A percentile compares a stretch with the other conserved stretches of the same genome.
These are phyloP conservation scores for Pythium phragmitis DNA, from an alignment of 352 stramenopile species.

Conservation along the genomic window DNA sequence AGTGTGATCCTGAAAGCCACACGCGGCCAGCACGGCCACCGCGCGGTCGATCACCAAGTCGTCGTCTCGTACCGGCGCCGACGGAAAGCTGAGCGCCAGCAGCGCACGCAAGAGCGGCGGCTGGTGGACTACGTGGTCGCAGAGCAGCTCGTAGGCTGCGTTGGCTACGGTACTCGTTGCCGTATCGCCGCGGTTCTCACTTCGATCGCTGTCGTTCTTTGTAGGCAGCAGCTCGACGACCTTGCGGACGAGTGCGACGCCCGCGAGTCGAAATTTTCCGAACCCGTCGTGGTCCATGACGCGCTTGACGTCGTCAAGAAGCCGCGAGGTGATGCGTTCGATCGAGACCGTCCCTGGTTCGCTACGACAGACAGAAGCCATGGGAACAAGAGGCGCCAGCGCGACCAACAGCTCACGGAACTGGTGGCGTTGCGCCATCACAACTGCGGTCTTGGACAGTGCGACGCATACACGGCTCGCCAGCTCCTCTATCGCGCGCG, in stretches of 20 bases:
- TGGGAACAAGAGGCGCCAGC: neutral
- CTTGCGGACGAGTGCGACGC: slow-evolving; percentile 38
- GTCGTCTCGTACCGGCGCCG: slow-evolving; percentile 23
- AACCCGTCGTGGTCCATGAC: slow-evolving; percentile 19
- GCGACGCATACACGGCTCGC: slow-evolving; percentile 15
- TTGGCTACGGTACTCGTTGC: slow-evolving; percentile 19
- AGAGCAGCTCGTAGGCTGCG: slow-evolving; percentile 46
- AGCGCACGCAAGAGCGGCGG: slow-evolving; percentile 50
- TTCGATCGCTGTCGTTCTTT: neutral
- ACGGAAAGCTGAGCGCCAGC: slow-evolving; percentile 26
- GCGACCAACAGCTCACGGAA: neutral
- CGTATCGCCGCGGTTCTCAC: too few relatives aligned
- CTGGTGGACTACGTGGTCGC: slow-evolving; percentile 69
- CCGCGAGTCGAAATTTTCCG: slow-evolving; percentile 42
- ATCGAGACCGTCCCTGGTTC: neutral
- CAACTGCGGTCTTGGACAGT: slow-evolving; percentile 2
- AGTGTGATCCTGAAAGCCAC: slow-evolving; percentile 26
- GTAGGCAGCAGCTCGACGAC: slow-evolving; percentile 30
- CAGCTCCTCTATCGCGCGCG: slow-evolving; percentile 12
- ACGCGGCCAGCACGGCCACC: slow-evolving; percentile 33
- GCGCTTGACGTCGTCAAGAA: slow-evolving; percentile 14
- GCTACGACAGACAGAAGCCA: neutral
- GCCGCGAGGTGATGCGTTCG: neutral
- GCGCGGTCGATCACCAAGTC: slow-evolving; percentile 14
- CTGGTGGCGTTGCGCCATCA: neutral